Percentiles rank a stretch among this genome's conserved stretches.
Conservation (phyloP, 495 filamentous ascomycete genomes). For the Aspergillus asperescens region DNA sequence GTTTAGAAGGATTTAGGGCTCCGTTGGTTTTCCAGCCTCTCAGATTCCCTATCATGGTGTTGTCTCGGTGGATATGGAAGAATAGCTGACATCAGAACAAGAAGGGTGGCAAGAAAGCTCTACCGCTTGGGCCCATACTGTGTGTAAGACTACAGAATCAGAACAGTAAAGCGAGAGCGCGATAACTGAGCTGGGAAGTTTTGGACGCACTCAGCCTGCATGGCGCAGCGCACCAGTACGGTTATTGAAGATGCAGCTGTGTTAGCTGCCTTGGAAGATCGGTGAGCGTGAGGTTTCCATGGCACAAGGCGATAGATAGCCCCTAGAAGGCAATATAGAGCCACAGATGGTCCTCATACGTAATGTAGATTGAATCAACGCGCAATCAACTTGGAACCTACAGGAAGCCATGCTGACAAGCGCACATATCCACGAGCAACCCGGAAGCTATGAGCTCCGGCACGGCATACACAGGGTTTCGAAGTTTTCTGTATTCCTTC, state of each 20-base stretch:
- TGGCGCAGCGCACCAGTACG: not conserved
- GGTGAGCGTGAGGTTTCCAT: not conserved
- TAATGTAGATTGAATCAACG: not conserved
- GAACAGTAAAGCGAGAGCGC: too few relatives aligned
- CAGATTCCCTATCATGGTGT: too few relatives aligned
- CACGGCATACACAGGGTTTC: not conserved
- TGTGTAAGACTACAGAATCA: too few relatives aligned
- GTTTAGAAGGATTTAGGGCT: too few relatives aligned
- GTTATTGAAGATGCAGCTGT: not conserved
- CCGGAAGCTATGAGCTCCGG: not conserved
- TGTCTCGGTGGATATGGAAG: too few relatives aligned
- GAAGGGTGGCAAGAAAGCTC: too few relatives aligned
- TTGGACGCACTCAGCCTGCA: not conserved
- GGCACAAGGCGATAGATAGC: not conserved
- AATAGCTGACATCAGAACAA: too few relatives aligned
- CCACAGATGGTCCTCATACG: not conserved
- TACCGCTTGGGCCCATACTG: too few relatives aligned
- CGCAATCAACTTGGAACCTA: not conserved
- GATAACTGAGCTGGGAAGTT: not conserved
- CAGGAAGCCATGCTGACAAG: not conserved
- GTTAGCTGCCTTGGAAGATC: not conserved
- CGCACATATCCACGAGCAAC: not conserved
- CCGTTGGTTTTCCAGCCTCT: too few relatives aligned
- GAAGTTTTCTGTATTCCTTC: too few relatives aligned
- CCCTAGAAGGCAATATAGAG: not conserved